Conservation (phyloP, 495 filamentous ascomycete genomes). For the Penicillium salamii region DNA sequence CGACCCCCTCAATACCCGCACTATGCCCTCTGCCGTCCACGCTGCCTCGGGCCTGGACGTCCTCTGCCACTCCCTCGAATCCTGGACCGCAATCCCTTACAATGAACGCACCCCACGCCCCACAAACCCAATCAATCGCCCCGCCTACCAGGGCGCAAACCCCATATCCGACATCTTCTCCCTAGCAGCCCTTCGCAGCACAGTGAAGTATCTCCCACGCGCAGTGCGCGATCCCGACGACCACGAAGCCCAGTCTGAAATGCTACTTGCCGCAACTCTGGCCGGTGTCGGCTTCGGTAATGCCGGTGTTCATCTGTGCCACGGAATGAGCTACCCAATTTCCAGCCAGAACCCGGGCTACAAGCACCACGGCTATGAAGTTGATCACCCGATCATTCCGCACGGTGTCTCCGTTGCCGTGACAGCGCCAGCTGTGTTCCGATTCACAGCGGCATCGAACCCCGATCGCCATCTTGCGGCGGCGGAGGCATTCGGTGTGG, state of each 20-base stretch:
- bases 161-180: constrained; percentile 97
- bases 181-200: constrained; percentile 72
- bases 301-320: constrained; percentile 94
- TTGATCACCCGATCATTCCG: constrained; percentile 76
- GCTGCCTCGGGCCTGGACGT: constrained; percentile 89
- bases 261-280: constrained; percentile 91
- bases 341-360: constrained; percentile 91
- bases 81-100: constrained; percentile 95
- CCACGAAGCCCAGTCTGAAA: constrained; percentile 84
- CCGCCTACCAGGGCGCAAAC: constrained; percentile 95
- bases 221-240: constrained; percentile 85
- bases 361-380: constrained; percentile 77
- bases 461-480: constrained; percentile 87
- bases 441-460: constrained; percentile 85
- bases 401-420: constrained; percentile 96
- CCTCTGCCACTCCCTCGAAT: constrained; percentile 88
- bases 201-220: constrained; percentile 86
- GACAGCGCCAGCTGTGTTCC: constrained; percentile 90
- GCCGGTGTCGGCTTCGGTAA: constrained; percentile 97
- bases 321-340: constrained; percentile 96
- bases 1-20: constrained; percentile 90
- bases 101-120: constrained; percentile 79
- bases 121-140: constrained; percentile 82
- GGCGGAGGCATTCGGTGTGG: constrained; percentile 87
- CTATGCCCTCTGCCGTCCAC: constrained; percentile 91